Evolutionary conservation across 306 rosid species (phyloP).

Genomic region (Dryas drummondii): DNA sequence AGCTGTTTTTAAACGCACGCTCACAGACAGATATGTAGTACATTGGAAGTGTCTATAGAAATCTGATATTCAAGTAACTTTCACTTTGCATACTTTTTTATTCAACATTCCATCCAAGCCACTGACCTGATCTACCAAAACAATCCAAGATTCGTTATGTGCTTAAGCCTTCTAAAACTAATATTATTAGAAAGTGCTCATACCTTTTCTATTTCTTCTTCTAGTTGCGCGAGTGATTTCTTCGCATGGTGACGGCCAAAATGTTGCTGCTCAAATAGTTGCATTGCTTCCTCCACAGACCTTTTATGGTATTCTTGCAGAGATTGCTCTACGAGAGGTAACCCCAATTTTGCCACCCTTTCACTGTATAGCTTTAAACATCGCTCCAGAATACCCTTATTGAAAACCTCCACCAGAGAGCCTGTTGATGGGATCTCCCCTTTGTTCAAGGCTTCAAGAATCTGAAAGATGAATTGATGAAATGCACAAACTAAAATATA

Average conservation of each 20-base stretch:
- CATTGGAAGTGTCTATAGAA: too few species aligned
- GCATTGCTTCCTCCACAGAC: constrained; percentile 51
- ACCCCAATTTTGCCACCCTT: constrained; percentile 48
- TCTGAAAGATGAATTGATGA: constrained; percentile 47
- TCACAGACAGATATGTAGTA: too few species aligned
- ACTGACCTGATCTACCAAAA: not conserved
- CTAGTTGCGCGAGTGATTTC: constrained; percentile 73
- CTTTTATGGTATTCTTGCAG: constrained; percentile 58
- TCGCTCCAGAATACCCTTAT: constrained; percentile 87
- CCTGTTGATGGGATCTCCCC: constrained; percentile 99
- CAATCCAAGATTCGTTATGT: not conserved
- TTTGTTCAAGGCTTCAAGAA: constrained; percentile 94
- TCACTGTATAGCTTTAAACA: constrained; percentile 72
- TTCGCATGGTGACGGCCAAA: constrained; percentile 90
- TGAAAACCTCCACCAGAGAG: constrained; percentile 92
- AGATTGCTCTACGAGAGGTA: constrained; percentile 65
- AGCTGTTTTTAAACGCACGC: too few species aligned
- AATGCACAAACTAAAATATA: constrained; percentile 15
- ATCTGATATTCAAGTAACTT: too few species aligned
- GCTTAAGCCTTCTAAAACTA: not conserved
- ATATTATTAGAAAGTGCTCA: not conserved
- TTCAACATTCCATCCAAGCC: not conserved
- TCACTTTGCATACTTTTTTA: not conserved
- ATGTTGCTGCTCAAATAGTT: constrained; percentile 75
- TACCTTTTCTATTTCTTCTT: constrained; percentile 82